Evolutionary conservation across 495 filamentous ascomycete genomes (phyloP).

Genomic region (Lophiotrema nucula): DNA sequence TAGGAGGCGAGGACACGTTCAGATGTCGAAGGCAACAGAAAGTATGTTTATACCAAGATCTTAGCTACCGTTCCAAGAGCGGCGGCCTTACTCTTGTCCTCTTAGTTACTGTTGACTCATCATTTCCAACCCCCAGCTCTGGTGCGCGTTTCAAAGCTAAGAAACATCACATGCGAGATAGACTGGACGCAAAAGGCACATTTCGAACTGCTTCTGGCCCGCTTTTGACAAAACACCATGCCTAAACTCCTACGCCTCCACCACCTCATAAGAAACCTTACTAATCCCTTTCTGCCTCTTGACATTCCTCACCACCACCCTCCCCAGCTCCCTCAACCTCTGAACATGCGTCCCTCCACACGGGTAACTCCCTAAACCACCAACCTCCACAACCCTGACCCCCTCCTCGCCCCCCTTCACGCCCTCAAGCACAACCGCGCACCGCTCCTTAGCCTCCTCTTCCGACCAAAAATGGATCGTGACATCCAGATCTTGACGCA

Average conservation of each 20-base stretch:
- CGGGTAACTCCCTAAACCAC: conserved; percentile 59
- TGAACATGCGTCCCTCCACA: conserved; percentile 67
- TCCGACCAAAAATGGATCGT: conserved; percentile 61
- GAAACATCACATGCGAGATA: too few relatives aligned
- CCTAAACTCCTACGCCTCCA: conserved; percentile 7
- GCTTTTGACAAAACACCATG: too few relatives aligned
- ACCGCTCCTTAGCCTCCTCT: conserved; percentile 46
- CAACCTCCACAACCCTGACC: conserved; percentile 55
- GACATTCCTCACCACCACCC: conserved; percentile 60
- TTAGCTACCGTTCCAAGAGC: too few relatives aligned
- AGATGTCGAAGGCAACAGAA: too few relatives aligned
- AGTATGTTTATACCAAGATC: too few relatives aligned
- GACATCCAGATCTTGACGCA: conserved; percentile 53
- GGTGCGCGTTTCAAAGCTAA: too few relatives aligned
- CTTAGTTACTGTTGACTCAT: too few relatives aligned
- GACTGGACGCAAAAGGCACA: too few relatives aligned
- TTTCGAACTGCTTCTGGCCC: too few relatives aligned
- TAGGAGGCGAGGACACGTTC: too few relatives aligned
- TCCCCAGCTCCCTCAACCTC: conserved; percentile 51
- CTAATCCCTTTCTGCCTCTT: conserved; percentile 56
- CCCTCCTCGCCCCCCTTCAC: conserved; percentile 45
- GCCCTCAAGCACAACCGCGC: conserved; percentile 52
- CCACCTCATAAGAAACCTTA: conserved; percentile 53
- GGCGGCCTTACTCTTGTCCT: too few relatives aligned
- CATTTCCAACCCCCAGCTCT: too few relatives aligned